Base-by-base conservation (phyloP, 148 eudicot genomes). In the Rhododendron ferrugineum region DNA sequence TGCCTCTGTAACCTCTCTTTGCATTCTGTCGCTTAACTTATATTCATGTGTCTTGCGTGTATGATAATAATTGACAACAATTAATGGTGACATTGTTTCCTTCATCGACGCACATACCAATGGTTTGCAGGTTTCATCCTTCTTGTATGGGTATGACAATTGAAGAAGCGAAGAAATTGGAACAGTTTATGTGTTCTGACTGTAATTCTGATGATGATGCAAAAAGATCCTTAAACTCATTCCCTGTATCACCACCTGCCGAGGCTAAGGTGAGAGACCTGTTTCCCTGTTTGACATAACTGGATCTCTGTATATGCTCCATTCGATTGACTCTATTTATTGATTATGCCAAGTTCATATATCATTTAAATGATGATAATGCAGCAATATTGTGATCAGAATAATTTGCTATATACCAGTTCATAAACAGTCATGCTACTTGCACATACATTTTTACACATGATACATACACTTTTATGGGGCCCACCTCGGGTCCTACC, bases 111-210 rank as follows among this genome's bases (percentile, higher is more conserved):
- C 58, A 50, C 70, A 3, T 36, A 76, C 49, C 82, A 47, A 83
- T 83, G 22, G 70, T 72, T 87, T 86, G 87, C 88, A 97, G 99
- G 99, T 97, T 94, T 84, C 99, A 97, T 92, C 99, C 98, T 66
- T 84, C 92, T 83, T 95, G 99, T 85, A 94, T 97, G 98, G 96
- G 95, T 40, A 95, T 97, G 95, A 92, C 93, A 36, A 95, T 94
- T 81, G 99, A 97, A 87, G 96, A 97, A 89, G 99, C 99, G 15
- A 96, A 96, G 87, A 93, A 90, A 86, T 80, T 94, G 88, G 99
- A 95, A 75, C 97, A 92, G 82, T 97, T 95, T 83, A 79, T 93
- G 64, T 97, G 99, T 87, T 90, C 96, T 77, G 99, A 95, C 66
- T 96, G 99, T 91, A 88, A 88, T 5, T 89, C 93, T 23, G 97